Evolutionary conservation across 2,329 filamentous ascomycete species (phyloP).

Genomic region (Paecilomyces variotii): DNA sequence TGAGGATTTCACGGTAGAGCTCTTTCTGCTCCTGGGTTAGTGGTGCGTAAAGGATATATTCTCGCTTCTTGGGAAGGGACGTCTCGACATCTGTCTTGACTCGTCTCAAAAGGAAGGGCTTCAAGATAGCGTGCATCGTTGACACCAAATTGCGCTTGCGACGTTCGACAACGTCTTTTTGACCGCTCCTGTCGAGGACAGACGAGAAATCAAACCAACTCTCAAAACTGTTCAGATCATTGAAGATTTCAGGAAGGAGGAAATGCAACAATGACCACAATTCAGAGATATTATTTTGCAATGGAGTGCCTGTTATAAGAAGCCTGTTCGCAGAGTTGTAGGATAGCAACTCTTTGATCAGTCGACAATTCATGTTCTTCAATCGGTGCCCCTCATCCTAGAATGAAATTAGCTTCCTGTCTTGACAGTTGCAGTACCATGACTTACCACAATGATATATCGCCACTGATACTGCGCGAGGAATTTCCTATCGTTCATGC

Average conservation of each 20-base stretch:
- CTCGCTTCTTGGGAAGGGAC: conserved; percentile 87
- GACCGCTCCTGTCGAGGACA: conserved; percentile 71
- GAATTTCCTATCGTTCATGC: conserved; percentile 77
- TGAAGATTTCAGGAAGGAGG: conserved; percentile 83
- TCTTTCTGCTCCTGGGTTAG: conserved; percentile 87
- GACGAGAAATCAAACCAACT: conserved; percentile 97
- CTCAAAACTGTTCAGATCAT: conserved; percentile 86
- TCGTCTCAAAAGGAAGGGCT: conserved; percentile 78
- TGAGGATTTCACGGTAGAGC: conserved; percentile 77
- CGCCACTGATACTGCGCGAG: conserved; percentile 86
- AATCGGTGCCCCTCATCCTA: conserved; percentile 92
- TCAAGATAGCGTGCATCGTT: conserved; percentile 86
- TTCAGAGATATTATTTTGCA: conserved; percentile 93
- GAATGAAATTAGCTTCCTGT: conserved; percentile 13
- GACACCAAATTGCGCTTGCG: conserved; percentile 70
- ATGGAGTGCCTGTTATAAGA: conserved; percentile 85
- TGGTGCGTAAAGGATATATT: conserved; percentile 91
- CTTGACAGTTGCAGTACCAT: background rate
- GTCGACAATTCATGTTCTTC: conserved; percentile 90
- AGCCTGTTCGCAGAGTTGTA: conserved; percentile 87
- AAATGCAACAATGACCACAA: conserved; percentile 95
- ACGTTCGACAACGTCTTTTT: conserved; percentile 70
- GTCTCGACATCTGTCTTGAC: conserved; percentile 91
- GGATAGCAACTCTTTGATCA: conserved; percentile 80
- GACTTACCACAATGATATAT: conserved; percentile 79